Evolutionary conservation across 768 basidiomycete genomes (phyloP).

Genomic region (Auricularia auricula-judae): DNA sequence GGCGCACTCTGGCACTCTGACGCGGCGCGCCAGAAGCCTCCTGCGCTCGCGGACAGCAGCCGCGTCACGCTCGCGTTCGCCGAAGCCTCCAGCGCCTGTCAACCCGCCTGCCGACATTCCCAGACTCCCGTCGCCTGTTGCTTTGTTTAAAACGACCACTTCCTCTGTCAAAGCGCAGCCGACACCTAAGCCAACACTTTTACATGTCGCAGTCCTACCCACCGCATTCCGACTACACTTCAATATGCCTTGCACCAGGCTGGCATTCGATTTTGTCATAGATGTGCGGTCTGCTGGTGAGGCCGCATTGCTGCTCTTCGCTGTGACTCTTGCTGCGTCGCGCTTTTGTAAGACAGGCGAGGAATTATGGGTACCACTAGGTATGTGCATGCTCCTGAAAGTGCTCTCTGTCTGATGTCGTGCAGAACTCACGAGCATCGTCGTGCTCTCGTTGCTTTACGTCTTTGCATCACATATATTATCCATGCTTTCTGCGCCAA

Average conservation of each 20-base stretch:
- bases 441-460: slow-evolving; percentile 46
- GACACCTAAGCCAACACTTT: not conserved
- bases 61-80: not conserved
- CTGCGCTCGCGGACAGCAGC: not conserved
- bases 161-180: not conserved
- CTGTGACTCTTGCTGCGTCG: slow-evolving; percentile 44
- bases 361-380: slow-evolving; percentile 39
- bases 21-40: not conserved
- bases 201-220: slow-evolving; percentile 31
- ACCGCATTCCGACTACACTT: slow-evolving; percentile 34
- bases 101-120: not conserved
- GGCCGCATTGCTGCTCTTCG: slow-evolving; percentile 50
- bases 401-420: not conserved
- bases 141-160: not conserved
- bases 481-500: slow-evolving; percentile 16
- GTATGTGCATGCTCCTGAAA: slow-evolving; percentile 23
- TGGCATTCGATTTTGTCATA: slow-evolving; percentile 38
- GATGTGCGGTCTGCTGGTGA: slow-evolving; percentile 56
- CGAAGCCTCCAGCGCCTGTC: not conserved
- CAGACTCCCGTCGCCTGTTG: not conserved
- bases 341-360: slow-evolving; percentile 30
- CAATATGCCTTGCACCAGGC: slow-evolving; percentile 30
- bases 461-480: slow-evolving; percentile 49
- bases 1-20: not conserved
- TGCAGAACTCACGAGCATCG: slow-evolving; percentile 48